These are phyloP conservation scores for Rhizopogon vulgaris DNA, from an alignment of 768 basidiomycete genomes.

Conservation along the genomic window DNA sequence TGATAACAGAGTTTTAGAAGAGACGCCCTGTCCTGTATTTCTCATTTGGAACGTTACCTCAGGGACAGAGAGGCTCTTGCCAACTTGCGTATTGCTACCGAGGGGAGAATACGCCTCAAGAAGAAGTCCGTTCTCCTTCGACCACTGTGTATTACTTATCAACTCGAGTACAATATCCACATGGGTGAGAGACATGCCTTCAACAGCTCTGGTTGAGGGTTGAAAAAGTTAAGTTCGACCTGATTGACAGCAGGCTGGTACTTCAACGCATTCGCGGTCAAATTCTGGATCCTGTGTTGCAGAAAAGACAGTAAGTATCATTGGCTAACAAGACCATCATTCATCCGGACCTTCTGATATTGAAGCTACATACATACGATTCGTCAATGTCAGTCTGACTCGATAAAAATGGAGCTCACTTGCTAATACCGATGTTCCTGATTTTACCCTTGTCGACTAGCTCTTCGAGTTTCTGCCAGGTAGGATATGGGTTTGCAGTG, in stretches of 20 bases:
- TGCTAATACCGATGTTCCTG: constrained; percentile 79
- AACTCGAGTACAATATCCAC: not conserved
- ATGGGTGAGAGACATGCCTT: constrained; percentile 33
- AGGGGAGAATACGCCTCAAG: constrained; percentile 77
- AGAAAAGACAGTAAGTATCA: not conserved
- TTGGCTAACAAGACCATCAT: not conserved
- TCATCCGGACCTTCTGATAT: constrained; percentile 38
- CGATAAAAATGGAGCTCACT: constrained; percentile 34
- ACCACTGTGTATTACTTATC: constrained; percentile 39
- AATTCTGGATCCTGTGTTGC: constrained; percentile 43
- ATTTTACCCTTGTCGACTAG: constrained; percentile 73
- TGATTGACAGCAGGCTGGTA: constrained; percentile 69
- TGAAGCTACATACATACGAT: constrained; percentile 42
- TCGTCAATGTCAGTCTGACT: not conserved
- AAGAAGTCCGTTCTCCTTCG: constrained; percentile 56
- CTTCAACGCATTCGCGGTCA: constrained; percentile 56
- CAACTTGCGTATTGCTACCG: constrained; percentile 54
- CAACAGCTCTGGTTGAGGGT: constrained; percentile 73
- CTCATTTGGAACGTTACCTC: constrained; percentile 29
- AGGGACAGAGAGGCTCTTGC: constrained; percentile 50
- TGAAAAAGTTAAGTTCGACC: constrained; percentile 73
- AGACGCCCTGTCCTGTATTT: not conserved
- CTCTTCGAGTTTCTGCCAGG: constrained; percentile 78
- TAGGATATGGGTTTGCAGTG: constrained; percentile 66
- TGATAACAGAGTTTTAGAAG: constrained; percentile 9